Evolutionary conservation across 257 asterid genomes (phyloP).

Genomic region (Schizonepeta tenuifolia): DNA sequence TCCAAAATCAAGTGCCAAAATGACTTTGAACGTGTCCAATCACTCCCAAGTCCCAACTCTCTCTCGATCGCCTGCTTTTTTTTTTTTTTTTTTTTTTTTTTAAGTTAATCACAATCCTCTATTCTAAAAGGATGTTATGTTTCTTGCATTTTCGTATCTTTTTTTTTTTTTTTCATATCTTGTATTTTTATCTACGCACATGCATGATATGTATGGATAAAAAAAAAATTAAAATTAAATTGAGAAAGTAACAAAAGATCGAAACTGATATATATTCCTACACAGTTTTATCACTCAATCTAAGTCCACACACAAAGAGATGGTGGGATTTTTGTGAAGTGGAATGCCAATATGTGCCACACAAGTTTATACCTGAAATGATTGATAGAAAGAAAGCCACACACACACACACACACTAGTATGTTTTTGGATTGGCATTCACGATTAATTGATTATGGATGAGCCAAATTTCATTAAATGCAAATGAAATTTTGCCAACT

Average conservation of each 20-base stretch:
- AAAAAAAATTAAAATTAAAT: not conserved
- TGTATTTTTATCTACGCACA: not conserved
- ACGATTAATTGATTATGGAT: slow-evolving; percentile 35
- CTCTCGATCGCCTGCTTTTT: not conserved
- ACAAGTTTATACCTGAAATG: slow-evolving; percentile 41
- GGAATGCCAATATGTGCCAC: slow-evolving; percentile 41
- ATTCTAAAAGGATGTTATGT: not conserved
- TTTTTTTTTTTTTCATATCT: too few relatives aligned
- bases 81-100: too few relatives aligned
- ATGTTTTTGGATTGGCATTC: slow-evolving; percentile 37
- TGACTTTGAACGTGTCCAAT: slow-evolving; percentile 25
- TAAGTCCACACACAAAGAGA: slow-evolving; percentile 10
- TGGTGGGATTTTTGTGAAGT: slow-evolving; percentile 33
- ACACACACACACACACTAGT: slow-evolving; percentile 33
- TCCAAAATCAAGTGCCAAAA: slow-evolving; percentile 26
- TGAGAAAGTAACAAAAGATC: not conserved
- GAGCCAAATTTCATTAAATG: slow-evolving; percentile 53
- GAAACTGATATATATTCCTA: not conserved
- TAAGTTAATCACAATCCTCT: too few relatives aligned
- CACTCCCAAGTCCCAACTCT: slow-evolving; percentile 3
- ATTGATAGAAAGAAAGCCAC: slow-evolving; percentile 45
- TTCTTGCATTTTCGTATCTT: too few relatives aligned
- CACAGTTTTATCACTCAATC: not conserved
- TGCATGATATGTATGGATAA: not conserved
- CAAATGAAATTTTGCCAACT: slow-evolving; percentile 47